A percentile compares a stretch with the other conserved stretches of the same genome.
Conservation (phyloP, 441 rosid genomes). For the Aquilaria agallochum region DNA sequence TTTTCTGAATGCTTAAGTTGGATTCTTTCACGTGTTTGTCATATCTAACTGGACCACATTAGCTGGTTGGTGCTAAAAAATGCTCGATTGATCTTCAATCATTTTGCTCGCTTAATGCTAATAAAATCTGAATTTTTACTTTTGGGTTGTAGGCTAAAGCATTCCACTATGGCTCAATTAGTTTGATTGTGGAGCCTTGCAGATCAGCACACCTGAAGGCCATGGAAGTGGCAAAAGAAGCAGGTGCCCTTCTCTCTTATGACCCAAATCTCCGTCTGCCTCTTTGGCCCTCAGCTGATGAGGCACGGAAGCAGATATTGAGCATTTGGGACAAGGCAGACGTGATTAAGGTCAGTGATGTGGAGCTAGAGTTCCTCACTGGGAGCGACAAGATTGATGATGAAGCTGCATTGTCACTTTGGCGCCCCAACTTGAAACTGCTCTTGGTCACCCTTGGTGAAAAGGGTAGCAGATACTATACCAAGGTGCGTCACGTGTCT, state of each 20-base stretch:
- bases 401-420: slow-evolving; percentile 38
- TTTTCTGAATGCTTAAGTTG: not conserved
- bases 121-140: not conserved
- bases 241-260: slow-evolving; percentile 46
- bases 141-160: slow-evolving; percentile 30
- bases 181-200: slow-evolving; percentile 54
- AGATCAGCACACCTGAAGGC: slow-evolving; percentile 46
- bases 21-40: not conserved
- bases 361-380: slow-evolving; percentile 43
- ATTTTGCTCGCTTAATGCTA: not conserved
- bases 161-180: slow-evolving; percentile 49
- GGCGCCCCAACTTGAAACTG: slow-evolving; percentile 41
- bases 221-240: slow-evolving; percentile 40
- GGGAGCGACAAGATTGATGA: slow-evolving; percentile 33
- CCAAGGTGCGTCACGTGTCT: slow-evolving; percentile 22
- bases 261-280: slow-evolving; percentile 44
- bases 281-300: slow-evolving; percentile 47
- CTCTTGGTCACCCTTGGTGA: slow-evolving; percentile 43
- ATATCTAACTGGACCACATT: too few relatives aligned
- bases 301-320: slow-evolving; percentile 40
- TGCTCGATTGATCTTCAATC: not conserved
- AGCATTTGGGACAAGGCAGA: slow-evolving; percentile 50
- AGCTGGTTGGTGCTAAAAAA: too few relatives aligned
- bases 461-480: slow-evolving; percentile 40
- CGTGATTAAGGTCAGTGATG: slow-evolving; percentile 50